phyloP scores from a whole-genome alignment of 2,329 filamentous ascomycete genomes.

The Epichloe gansuensis region DNA sequence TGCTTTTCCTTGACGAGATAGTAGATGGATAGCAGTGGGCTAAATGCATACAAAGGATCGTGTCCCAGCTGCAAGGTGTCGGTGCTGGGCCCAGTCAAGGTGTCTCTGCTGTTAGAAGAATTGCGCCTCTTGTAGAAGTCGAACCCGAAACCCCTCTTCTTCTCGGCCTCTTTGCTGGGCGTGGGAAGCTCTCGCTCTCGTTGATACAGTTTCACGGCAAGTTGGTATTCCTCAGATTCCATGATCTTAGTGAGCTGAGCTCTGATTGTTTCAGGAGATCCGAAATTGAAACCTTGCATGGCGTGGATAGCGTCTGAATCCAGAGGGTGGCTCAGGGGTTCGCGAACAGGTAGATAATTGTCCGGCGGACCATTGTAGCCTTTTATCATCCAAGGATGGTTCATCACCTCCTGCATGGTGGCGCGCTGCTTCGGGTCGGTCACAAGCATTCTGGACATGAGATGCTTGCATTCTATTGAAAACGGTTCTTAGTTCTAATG shows the following conservation, averaged over 20 bases:
- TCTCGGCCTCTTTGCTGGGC: constrained; percentile 56
- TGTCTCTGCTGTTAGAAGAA: constrained; percentile 79
- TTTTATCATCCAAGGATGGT: constrained; percentile 90
- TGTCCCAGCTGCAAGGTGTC: constrained; percentile 72
- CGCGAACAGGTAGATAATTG: constrained; percentile 72
- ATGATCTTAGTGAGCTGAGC: constrained; percentile 73
- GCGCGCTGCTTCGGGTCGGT: constrained; percentile 83
- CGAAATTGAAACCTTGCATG: constrained; percentile 98
- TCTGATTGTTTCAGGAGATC: constrained; percentile 69
- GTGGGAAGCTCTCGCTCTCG: constrained; percentile 50
- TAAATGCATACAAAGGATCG: constrained; percentile 88
- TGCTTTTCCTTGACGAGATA: constrained; percentile 93
- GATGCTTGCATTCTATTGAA: constrained; percentile 69
- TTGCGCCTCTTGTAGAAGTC: constrained; percentile 95
- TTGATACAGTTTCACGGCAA: constrained; percentile 58
- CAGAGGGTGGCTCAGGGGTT: constrained; percentile 73
- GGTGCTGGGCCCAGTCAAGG: constrained; percentile 67
- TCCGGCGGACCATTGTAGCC: constrained; percentile 78
- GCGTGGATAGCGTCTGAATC: constrained; percentile 74
- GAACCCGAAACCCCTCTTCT: constrained; percentile 74
- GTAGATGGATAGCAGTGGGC: constrained; percentile 84
- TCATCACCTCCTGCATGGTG: constrained; percentile 82
- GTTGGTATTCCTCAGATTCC: constrained; percentile 87
- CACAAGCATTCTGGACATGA: constrained; percentile 90
- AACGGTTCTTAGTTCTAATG: background rate